Conservation (phyloP, 805 yeast genomes). For the Pichia cabralensis region DNA sequence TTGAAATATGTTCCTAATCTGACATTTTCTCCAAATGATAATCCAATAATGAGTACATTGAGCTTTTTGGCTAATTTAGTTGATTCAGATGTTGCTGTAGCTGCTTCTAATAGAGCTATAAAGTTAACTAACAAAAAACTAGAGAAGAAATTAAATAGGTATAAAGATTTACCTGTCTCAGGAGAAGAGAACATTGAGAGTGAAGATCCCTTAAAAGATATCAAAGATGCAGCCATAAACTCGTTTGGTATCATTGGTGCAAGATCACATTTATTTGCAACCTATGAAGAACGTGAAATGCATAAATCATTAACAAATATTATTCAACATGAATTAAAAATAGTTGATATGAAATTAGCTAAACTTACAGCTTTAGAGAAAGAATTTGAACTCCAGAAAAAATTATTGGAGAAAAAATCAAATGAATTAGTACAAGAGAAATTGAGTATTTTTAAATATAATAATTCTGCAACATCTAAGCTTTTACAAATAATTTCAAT, state of each 20-base stretch:
- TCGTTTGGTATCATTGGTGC: slow-evolving; percentile 73
- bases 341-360: slow-evolving; percentile 52
- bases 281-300: slow-evolving; percentile 73
- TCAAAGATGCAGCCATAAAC: slow-evolving; percentile 54
- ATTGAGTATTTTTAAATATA: slow-evolving; percentile 52
- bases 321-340: slow-evolving; percentile 51
- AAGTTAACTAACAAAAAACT: slow-evolving; percentile 36
- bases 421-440: slow-evolving; percentile 60
- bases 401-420: slow-evolving; percentile 48
- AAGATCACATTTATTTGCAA: slow-evolving; percentile 69
- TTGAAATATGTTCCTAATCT: slow-evolving; percentile 74
- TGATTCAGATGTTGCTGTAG: slow-evolving; percentile 76
- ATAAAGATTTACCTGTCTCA: slow-evolving; percentile 13
- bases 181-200: slow-evolving; percentile 3
- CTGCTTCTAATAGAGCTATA: slow-evolving; percentile 63
- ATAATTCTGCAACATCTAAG: slow-evolving; percentile 40
- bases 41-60: slow-evolving; percentile 89
- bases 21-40: slow-evolving; percentile 78
- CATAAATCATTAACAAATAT: slow-evolving; percentile 46
- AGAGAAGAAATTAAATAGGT: slow-evolving; percentile 27
- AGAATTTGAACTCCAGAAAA: slow-evolving; percentile 55
- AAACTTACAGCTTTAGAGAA: slow-evolving; percentile 54
- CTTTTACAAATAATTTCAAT: slow-evolving; percentile 29
- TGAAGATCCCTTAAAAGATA: slow-evolving; percentile 17
- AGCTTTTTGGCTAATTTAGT: slow-evolving; percentile 79